These are phyloP conservation scores for Viola pubescens DNA, from an alignment of 441 rosid genomes.

Conservation along the genomic window DNA sequence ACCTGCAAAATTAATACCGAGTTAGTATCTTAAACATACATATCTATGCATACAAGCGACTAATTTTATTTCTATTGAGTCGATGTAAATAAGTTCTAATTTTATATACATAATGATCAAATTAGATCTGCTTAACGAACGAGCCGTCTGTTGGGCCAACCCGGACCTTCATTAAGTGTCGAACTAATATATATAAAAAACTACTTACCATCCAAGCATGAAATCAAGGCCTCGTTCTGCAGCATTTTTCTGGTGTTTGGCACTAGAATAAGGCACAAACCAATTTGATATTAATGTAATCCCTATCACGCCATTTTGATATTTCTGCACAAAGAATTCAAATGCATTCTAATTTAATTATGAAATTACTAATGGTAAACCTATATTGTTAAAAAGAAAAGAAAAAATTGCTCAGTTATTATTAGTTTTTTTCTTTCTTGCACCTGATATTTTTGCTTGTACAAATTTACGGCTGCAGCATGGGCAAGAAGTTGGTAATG, in stretches of 20 bases:
- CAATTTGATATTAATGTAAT: conserved; percentile 41
- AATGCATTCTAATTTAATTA: background rate
- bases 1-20: conserved; percentile 17
- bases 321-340: conserved; percentile 8
- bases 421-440: background rate
- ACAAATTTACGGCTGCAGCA: conserved; percentile 46
- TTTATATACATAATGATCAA: too few species aligned
- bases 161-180: too few species aligned
- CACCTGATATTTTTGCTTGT: conserved; percentile 40
- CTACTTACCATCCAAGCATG: conserved; percentile 48
- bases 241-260: conserved; percentile 28
- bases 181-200: too few species aligned
- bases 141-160: too few species aligned
- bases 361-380: background rate
- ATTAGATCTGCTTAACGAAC: too few species aligned
- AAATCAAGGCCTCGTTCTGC: conserved; percentile 44
- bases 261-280: conserved; percentile 40
- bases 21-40: background rate
- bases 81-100: too few species aligned
- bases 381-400: too few species aligned
- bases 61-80: too few species aligned
- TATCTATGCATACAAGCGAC: too few species aligned
- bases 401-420: too few species aligned
- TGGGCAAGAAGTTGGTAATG: conserved; percentile 65
- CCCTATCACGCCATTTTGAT: conserved; percentile 48